Base-by-base conservation (phyloP, 257 asterid genomes). In the Fraxinus anomala region DNA sequence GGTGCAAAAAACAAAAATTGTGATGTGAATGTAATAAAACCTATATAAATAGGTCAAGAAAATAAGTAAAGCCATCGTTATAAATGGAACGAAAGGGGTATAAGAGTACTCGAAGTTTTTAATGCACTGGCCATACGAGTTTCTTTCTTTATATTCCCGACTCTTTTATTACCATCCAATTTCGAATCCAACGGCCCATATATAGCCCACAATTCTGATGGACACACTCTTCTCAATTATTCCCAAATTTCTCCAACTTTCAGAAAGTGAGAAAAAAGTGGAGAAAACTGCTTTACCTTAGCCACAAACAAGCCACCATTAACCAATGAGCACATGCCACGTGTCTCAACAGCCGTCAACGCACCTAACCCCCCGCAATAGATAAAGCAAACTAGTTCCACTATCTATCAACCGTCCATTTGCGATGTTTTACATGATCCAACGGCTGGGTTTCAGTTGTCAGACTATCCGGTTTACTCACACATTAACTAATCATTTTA, bases 361-460 rank as follows among this genome's bases (percentile, higher is more conserved):
- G 66, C 28, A 56, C 66, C 66, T 56, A 56, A 26, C 28, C 51
- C 66, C 4, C 59, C 21, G 8, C 1, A 47, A 56, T 19, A n/a
- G 26, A 56, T 56, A 76, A 75, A 74, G 76, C 79, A 70, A 66
- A 9, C 56, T 19, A 30, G 4, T 44, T 24, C 36, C 11, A 39
- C 65, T 74, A 4, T 34, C 80, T 86, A 80, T 4, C 70, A 47
- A 21, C 82, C 85, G 87, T 82, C 36, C 73, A 72, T 59, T 24
- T 23, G 19, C 51, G 65, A 59, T 36, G 59, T 76, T 33, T 33
- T 4, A 36, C 14, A 54, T 36, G 75, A 87, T 80, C 85, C 71
- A 6, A 85, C 86, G 91, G 87, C 0, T 37, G 68, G 83, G 87
- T 83, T 76, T 76, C 81, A 80, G 51, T 74, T 83, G 72, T 84